These are phyloP conservation scores for Amanita molliuscula DNA, from an alignment of 768 basidiomycete species.

Conservation along the genomic window DNA sequence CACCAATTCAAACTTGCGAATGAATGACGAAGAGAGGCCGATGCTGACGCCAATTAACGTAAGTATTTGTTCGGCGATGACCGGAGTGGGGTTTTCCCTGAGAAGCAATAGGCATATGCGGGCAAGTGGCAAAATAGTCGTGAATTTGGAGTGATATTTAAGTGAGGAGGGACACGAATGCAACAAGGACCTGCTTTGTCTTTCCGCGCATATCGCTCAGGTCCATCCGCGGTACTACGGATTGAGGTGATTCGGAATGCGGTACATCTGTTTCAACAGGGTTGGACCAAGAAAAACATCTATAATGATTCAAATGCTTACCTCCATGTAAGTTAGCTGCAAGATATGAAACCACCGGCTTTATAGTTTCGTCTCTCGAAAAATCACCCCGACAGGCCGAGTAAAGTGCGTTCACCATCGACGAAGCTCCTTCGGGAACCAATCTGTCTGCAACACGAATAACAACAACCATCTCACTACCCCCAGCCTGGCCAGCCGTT, in stretches of 20 bases:
- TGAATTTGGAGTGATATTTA: conserved; percentile 58
- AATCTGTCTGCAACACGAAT: conserved; percentile 73
- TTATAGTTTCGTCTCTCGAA: conserved; percentile 64
- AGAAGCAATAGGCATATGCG: conserved; percentile 74
- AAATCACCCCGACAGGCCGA: conserved; percentile 57
- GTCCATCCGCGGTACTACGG: conserved; percentile 48
- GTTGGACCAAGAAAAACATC: background rate
- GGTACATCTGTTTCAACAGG: background rate
- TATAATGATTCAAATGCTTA: conserved; percentile 19
- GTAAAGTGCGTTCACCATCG: conserved; percentile 50
- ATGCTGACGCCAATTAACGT: conserved; percentile 50
- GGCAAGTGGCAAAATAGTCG: conserved; percentile 62
- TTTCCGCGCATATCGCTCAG: conserved; percentile 38
- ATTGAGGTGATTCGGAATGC: conserved; percentile 34
- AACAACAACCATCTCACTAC: conserved; percentile 67
- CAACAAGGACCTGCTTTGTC: conserved; percentile 57
- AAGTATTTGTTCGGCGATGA: conserved; percentile 50
- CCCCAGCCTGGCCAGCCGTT: conserved; percentile 61
- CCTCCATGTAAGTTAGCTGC: conserved; percentile 71
- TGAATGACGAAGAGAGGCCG: conserved; percentile 49
- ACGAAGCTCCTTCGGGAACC: conserved; percentile 50
- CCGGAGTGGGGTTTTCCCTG: conserved; percentile 58
- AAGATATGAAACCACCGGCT: conserved; percentile 78
- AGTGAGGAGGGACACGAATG: conserved; percentile 56
- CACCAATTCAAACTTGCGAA: conserved; percentile 73